Base-by-base conservation (phyloP, 2,329 filamentous ascomycete genomes). In the Aspergillus puulaauensis region DNA sequence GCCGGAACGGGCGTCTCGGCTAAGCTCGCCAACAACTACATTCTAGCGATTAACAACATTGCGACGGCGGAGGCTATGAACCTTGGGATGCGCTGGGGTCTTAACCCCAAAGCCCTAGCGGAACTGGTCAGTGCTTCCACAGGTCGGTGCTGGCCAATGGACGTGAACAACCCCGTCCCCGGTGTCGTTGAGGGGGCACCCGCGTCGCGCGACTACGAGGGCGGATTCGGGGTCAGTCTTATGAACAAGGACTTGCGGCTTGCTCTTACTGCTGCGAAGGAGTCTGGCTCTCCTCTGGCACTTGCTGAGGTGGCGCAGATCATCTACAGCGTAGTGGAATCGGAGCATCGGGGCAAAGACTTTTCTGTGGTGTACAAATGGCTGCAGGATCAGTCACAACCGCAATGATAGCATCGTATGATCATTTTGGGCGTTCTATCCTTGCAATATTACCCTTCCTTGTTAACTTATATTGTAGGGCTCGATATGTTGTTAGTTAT, bases 21-120 rank as follows among this genome's bases (percentile, higher is more conserved):
- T 40, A 99, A 99, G 78, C 82, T 99, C 33, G 93, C 93, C 53
- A 99, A 99, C 79, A 99, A 99, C 76, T 99, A 99, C 74, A 85
- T 98, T 27, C 82, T 99, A 3, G 93, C 93, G 4, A 86, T 98
- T 66, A 96, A 92, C 80, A 99, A 99, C 76, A 92, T 88, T 58
- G 86, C 85, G 2, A 86, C 84, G 0, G 83, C 84, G 3, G 86
- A 88, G 68, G 86, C 85, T 6, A 87, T 88, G 85, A 86, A 85
- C 59, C 80, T 88, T 70, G 86, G 85, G 4, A 79, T 87, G 39
- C 77, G 80, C 50, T 87, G 83, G 82, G 86, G 86, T 2, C 77
- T 88, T 8, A 81, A 88, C 56, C 80, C 85, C 1, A 84, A 83
- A 59, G 87, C 86, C 7, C 82, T 99, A 2, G 90, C 91, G 0